Base-by-base conservation (phyloP, 306 rosid species). In the Corylus americana region DNA sequence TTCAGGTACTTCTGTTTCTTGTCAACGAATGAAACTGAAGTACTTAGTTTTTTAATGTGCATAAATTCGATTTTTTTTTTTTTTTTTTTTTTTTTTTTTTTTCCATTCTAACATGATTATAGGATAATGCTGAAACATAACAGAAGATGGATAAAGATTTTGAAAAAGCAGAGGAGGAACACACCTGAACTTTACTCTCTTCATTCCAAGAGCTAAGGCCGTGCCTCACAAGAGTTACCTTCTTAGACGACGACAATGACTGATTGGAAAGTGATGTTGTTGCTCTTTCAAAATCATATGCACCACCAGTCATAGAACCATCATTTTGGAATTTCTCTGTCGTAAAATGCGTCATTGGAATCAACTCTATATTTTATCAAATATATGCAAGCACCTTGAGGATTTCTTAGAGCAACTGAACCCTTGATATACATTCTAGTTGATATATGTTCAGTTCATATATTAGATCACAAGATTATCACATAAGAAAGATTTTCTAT, bases 151-250 rank as follows among this genome's bases (percentile, higher is more conserved):
- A 22, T 22, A 22, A 22, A 22, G 25, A 22, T 22, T 22, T 22
- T 22, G 25, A 22, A 22, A 22, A 22, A 22, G 25, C 25, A 22
- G 25, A 22, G 25, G 25, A 22, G 25, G 25, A 22, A 22, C 25
- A 22, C 25, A 22, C 25, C 25, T 22, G 25, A 22, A 22, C 25
- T 22, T 22, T 22, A 22, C 25, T 22, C 25, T 22, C 25, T 22
- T 22, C 25, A 22, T 22, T 22, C 25, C 25, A 11, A 77, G 91
- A 80, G 89, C 92, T 90, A 64, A 92, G 90, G 53, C 92, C 95
- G 78, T 88, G 95, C 79, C 93, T 85, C 70, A 90, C 54, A 70
- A 89, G 92, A 66, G 79, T 92, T 2, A 92, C 97, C 74, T 80
- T 92, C 95, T 92, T 92, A 11, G 90, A 48, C 45, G 92, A 81